phyloP scores from a whole-genome alignment of 768 basidiomycete species.

The Piloderma croceum region DNA sequence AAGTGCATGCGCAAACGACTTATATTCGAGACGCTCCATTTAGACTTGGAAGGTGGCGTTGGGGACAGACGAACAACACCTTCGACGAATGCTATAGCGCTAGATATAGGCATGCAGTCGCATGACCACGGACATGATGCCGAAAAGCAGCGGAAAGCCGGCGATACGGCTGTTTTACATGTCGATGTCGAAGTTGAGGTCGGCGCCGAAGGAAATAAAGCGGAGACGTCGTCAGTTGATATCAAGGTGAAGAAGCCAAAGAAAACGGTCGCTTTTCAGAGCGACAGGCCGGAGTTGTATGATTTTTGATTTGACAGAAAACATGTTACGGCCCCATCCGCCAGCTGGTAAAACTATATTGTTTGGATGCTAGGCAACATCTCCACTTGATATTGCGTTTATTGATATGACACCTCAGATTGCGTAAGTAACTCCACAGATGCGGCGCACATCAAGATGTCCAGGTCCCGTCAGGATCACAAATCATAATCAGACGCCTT shows the following conservation, averaged over 20 bases:
- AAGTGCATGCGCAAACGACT: slow-evolving; percentile 84
- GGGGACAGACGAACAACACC: slow-evolving; percentile 66
- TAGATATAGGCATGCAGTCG: slow-evolving; percentile 14
- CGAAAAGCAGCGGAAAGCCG: slow-evolving; percentile 13
- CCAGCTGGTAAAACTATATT: no score
- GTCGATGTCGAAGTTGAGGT: slow-evolving; percentile 38
- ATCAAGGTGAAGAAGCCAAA: slow-evolving; percentile 40
- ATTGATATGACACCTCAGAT: no score
- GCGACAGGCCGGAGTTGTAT: slow-evolving; percentile 65
- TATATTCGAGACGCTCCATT: slow-evolving; percentile 86
- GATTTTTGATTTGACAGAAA: slow-evolving; percentile 47
- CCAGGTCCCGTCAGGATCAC: no score
- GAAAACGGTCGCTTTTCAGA: slow-evolving; percentile 67
- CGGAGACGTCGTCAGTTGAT: slow-evolving; percentile 4
- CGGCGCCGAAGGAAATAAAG: slow-evolving; percentile 3
- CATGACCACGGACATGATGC: slow-evolving; percentile 13
- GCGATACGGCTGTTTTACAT: slow-evolving; percentile 33
- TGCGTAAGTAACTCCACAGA: no score
- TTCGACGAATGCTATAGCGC: slow-evolving; percentile 21
- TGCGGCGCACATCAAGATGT: no score
- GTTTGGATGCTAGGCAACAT: no score
- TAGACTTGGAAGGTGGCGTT: slow-evolving; percentile 83
- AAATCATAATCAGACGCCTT: no score
- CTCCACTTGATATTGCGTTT: no score
- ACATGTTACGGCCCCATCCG: not conserved